Conservation (phyloP, 2,329 filamentous ascomycete genomes). For the Cercospora citrullina region DNA sequence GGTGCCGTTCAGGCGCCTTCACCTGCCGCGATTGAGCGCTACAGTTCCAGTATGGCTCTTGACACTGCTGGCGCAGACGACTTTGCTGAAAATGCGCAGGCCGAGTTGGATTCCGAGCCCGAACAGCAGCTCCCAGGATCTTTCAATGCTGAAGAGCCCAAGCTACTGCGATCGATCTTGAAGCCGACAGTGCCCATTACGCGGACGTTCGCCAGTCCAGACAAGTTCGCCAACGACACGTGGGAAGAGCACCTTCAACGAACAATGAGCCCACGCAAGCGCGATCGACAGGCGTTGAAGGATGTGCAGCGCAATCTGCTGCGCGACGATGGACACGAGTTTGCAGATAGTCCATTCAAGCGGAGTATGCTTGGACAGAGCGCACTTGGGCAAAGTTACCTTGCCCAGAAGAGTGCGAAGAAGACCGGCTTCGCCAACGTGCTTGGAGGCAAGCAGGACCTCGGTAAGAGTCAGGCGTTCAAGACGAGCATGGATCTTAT, state of each 20-base stretch:
- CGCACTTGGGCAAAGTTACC: constrained; percentile 42
- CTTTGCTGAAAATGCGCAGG: constrained; percentile 60
- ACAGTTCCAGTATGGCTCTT: constrained; percentile 35
- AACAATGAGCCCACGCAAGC: constrained; percentile 90
- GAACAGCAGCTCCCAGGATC: constrained; percentile 76
- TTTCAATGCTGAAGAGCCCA: constrained; percentile 70
- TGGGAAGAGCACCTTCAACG: constrained; percentile 94
- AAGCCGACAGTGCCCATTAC: constrained; percentile 43
- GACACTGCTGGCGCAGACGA: constrained; percentile 44
- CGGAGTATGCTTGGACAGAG: constrained; percentile 40
- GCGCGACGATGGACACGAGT: constrained; percentile 40
- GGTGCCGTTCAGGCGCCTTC: constrained; percentile 36
- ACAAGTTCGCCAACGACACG: constrained; percentile 66
- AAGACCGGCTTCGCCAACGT: constrained; percentile 30
- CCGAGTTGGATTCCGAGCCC: constrained; percentile 55
- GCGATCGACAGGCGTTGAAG: constrained; percentile 73
- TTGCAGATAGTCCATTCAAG: constrained; percentile 59
- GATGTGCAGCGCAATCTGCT: constrained; percentile 63
- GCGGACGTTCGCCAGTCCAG: constrained; percentile 51
- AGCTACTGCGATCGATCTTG: constrained; percentile 54
- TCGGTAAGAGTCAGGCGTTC: constrained; percentile 60
- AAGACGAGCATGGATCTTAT: constrained; percentile 91
- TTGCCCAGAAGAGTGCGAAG: constrained; percentile 38
- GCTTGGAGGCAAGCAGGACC: constrained; percentile 18
- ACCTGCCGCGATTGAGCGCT: constrained; percentile 32